A percentile compares a stretch with the other conserved stretches of the same genome.
Evolutionary conservation across 345 rosid species (phyloP).

Genomic region (Eutrema yunnanense): DNA sequence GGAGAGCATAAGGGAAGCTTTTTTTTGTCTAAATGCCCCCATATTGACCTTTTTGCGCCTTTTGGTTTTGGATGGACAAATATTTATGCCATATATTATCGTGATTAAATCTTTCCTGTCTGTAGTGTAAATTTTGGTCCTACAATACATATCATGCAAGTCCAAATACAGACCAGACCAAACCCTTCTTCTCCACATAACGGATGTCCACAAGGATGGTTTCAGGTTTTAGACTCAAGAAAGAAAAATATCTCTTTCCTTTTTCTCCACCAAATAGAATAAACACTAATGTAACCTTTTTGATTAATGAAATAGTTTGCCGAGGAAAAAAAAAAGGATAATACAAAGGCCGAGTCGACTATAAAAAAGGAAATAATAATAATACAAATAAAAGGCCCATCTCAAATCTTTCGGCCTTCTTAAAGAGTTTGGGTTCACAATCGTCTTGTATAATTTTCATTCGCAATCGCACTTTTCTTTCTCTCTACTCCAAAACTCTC

Average conservation of each 20-base stretch:
- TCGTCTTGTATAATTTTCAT: not conserved
- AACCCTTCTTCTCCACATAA: no score
- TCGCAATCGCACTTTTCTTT: constrained; percentile 18
- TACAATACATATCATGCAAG: no score
- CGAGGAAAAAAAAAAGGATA: not conserved
- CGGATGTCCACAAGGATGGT: no score
- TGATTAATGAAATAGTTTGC: not conserved
- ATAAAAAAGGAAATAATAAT: not conserved
- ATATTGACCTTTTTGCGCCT: not conserved
- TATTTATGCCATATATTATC: no score
- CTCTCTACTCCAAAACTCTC: constrained; percentile 25
- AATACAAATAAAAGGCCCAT: not conserved
- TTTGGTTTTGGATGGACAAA: not conserved
- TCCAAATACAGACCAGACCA: no score
- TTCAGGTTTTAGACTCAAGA: no score
- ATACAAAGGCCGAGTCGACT: not conserved
- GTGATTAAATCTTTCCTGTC: no score
- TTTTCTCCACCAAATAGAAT: not conserved
- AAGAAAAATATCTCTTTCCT: not conserved
- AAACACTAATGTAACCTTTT: not conserved
- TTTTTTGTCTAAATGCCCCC: not conserved
- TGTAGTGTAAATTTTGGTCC: no score
- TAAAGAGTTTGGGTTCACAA: not conserved
- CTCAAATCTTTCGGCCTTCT: not conserved
- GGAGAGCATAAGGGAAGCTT: not conserved